Base-by-base conservation (phyloP, 371 early-diverging fungal genomes). In the Mortierella sp. region DNA sequence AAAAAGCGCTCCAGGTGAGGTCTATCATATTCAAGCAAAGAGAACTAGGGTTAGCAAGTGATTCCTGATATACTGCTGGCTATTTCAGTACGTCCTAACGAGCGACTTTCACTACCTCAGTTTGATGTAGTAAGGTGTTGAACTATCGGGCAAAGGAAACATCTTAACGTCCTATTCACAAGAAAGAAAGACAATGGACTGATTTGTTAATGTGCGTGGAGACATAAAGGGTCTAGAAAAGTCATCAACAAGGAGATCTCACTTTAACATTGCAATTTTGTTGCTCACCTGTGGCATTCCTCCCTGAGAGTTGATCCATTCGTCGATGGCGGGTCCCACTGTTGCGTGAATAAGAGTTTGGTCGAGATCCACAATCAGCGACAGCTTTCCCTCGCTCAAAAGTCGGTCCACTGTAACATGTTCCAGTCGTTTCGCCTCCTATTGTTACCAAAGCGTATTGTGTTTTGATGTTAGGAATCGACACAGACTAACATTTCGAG, bases 331-430 rank as follows among this genome's bases (percentile, higher is more conserved):
- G 1, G 93, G 90, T 71, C 97, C 94, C 43, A 94, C 94, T 10
- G 96, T 94, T 14, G 99, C 99, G 73, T 99, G 99, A n/a, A 99
- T 94, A 29, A 99, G 90, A 1, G 99, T 99, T 86, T 98, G 99
- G 86, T 99, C 99, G 64, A 99, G 90, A 89, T 99, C 99, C 34
- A 99, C 89, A 50, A 99, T 93, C n/a, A 99, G 86, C 19, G 97
- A 95, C 44, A 99, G 90, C 82, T 94, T 97, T 58, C 90, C 89
- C 50, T 87, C 88, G 22, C 87, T 71, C 68, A 93, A 74, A 68
- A 99, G 87, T 63, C 95, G 85, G 10, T 89, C 75, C 9, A 93
- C 90, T 45, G 90, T 95, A 52, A 93, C 93, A 34, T 89, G 78
- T 64, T 96, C 98, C 37, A 97, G 73, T 14, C 93, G 81, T 70